Conservation (phyloP, 1,139 yeast species). For the Wickerhamiella infanticola region DNA sequence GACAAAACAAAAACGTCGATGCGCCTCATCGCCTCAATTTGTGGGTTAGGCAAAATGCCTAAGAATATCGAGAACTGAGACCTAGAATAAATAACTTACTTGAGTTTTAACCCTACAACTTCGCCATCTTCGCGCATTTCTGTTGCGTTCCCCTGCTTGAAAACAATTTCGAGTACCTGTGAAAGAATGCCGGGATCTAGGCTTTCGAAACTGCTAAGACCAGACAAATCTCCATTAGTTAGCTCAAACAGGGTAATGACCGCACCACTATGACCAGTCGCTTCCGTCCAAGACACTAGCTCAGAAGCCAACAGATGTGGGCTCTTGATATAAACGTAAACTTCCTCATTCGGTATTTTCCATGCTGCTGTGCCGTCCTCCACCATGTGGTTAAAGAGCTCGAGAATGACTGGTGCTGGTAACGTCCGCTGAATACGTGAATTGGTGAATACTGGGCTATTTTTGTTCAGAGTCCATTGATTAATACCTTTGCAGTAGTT, state of each 20-base stretch:
- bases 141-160: constrained; percentile 37
- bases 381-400: constrained; percentile 45
- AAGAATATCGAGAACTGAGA: no score
- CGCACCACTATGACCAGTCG: constrained; percentile 61
- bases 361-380: constrained; percentile 40
- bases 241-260: constrained; percentile 76
- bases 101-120: constrained; percentile 23
- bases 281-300: constrained; percentile 46
- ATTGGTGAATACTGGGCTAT: constrained; percentile 19
- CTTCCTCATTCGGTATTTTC: constrained; percentile 11
- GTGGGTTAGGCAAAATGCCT: not conserved
- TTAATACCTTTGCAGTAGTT: constrained; percentile 44
- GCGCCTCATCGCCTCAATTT: not conserved
- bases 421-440: constrained; percentile 36
- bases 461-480: constrained; percentile 34
- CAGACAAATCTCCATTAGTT: constrained; percentile 44
- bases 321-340: constrained; percentile 53
- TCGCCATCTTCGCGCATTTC: constrained; percentile 23
- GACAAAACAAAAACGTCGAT: not conserved
- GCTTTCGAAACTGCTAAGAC: constrained; percentile 42
- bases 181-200: constrained; percentile 46
- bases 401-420: constrained; percentile 38
- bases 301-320: constrained; percentile 65
- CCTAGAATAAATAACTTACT: not conserved
- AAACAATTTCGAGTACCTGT: constrained; percentile 41